Evolutionary conservation across 2,329 filamentous ascomycete genomes (phyloP).

Genomic region (Chaetomiaceae sp.): DNA sequence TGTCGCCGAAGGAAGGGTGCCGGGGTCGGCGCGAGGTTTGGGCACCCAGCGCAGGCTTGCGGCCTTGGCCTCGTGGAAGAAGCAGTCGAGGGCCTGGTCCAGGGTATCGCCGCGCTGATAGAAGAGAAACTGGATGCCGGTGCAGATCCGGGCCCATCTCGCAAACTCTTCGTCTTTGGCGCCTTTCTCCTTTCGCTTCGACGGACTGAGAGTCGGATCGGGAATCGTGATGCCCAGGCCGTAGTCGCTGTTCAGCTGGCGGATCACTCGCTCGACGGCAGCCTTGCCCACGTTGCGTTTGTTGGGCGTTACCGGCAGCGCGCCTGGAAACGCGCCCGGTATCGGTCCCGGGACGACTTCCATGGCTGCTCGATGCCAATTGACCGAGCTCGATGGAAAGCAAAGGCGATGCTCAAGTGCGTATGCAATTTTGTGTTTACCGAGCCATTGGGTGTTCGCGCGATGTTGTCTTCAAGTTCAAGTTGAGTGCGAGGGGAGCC

Average conservation of each 20-base stretch:
- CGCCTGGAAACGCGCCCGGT: background rate
- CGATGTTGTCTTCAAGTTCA: background rate
- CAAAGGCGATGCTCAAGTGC: background rate
- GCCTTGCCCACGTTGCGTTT: constrained; percentile 2
- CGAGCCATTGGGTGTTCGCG: background rate
- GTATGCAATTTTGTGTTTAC: background rate
- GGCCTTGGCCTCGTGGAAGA: constrained; percentile 23
- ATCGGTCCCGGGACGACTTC: background rate
- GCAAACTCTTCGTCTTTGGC: constrained; percentile 15
- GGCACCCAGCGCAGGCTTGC: constrained; percentile 24
- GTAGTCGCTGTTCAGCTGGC: constrained; percentile 28
- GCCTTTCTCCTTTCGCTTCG: constrained; percentile 18
- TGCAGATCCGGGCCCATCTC: constrained; percentile 24
- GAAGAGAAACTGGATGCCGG: constrained; percentile 25
- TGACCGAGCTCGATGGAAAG: background rate
- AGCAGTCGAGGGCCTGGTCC: constrained; percentile 18
- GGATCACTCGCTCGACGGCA: constrained; percentile 22
- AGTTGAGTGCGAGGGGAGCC: background rate
- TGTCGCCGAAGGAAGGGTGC: constrained; percentile 17
- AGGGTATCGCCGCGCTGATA: constrained; percentile 20
- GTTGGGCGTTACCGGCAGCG: constrained; percentile 18
- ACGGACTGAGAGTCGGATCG: constrained; percentile 22
- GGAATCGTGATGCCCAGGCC: constrained; percentile 26
- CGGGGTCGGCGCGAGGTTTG: constrained; percentile 21
- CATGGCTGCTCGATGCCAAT: background rate